A percentile compares a stretch with the other conserved stretches of the same genome.
phyloP scores from a whole-genome alignment of 75 land plant genomes.

The Azolla pinnata region DNA sequence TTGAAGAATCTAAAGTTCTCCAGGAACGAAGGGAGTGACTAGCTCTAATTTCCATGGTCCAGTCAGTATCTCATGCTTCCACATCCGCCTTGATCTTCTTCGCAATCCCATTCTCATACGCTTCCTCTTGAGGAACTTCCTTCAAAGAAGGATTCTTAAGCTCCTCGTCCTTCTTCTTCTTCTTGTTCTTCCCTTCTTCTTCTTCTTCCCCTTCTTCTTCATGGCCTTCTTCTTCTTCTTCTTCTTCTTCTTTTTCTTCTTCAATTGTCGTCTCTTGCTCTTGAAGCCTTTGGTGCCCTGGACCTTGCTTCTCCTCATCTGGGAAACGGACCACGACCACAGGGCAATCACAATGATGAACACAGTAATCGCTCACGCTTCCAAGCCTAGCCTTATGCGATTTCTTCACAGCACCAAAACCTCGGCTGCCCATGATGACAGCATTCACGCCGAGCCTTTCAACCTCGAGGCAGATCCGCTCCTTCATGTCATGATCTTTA shows the following conservation, averaged over 20 bases:
- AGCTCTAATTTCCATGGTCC: too few species aligned
- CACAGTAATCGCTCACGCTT: constrained; percentile 80
- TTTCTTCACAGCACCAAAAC: constrained; percentile 55
- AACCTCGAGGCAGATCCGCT: constrained; percentile 67
- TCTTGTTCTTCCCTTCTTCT: too few species aligned
- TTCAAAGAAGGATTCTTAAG: too few species aligned
- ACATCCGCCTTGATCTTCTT: too few species aligned
- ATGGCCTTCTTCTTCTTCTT: background rate
- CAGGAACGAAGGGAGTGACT: too few species aligned
- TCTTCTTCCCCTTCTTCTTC: too few species aligned
- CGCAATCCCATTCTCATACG: too few species aligned
- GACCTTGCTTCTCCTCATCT: constrained; percentile 52
- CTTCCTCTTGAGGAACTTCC: too few species aligned
- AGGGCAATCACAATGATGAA: constrained; percentile 77
- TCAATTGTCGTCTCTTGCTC: background rate
- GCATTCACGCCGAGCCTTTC: constrained; percentile 62
- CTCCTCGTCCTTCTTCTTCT: too few species aligned
- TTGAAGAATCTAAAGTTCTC: too few species aligned
- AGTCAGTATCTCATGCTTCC: too few species aligned
- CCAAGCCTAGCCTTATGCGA: constrained; percentile 47
- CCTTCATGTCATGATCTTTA: constrained; percentile 87
- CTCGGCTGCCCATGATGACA: constrained; percentile 73
- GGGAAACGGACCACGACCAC: constrained; percentile 65
- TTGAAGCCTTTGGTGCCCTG: too few species aligned
- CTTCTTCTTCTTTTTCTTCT: background rate